Evolutionary conservation across 169 alveolate species (phyloP).

Genomic region (Plasmodium reichenowi): DNA sequence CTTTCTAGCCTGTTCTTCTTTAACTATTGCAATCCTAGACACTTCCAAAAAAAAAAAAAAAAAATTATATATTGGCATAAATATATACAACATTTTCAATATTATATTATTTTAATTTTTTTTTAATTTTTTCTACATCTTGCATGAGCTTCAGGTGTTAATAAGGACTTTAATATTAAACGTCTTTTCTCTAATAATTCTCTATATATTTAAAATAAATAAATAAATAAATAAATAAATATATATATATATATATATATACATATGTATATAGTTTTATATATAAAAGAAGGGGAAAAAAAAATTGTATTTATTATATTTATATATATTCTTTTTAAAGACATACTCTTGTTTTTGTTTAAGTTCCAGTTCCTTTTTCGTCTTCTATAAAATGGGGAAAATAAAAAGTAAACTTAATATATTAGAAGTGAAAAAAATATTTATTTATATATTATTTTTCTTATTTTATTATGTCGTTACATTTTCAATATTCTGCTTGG

Average conservation of each 20-base stretch:
- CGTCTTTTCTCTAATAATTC: slow-evolving; percentile 63
- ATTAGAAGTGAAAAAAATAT: neutral
- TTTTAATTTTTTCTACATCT: slow-evolving; percentile 30
- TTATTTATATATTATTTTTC: neutral
- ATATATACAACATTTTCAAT: neutral
- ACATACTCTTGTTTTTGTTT: slow-evolving; percentile 55
- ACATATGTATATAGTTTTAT: neutral
- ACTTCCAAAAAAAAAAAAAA: slow-evolving; percentile 42
- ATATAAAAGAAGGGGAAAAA: neutral
- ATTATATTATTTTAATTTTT: neutral
- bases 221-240: neutral
- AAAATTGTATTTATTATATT: neutral
- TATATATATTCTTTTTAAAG: neutral
- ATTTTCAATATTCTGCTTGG: slow-evolving; percentile 65
- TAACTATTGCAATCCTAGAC: slow-evolving; percentile 69
- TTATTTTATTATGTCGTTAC: slow-evolving; percentile 10
- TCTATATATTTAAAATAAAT: slow-evolving; percentile 20
- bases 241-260: slow-evolving; percentile 11
- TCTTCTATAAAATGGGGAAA: slow-evolving; percentile 19
- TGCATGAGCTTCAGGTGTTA: slow-evolving; percentile 76
- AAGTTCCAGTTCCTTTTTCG: slow-evolving; percentile 42
- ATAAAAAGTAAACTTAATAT: slow-evolving; percentile 6
- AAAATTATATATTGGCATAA: neutral
- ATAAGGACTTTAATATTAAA: slow-evolving; percentile 53
- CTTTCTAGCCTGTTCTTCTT: slow-evolving; percentile 63